Conservation (phyloP, 345 rosid genomes). For the Populus davidiana region DNA sequence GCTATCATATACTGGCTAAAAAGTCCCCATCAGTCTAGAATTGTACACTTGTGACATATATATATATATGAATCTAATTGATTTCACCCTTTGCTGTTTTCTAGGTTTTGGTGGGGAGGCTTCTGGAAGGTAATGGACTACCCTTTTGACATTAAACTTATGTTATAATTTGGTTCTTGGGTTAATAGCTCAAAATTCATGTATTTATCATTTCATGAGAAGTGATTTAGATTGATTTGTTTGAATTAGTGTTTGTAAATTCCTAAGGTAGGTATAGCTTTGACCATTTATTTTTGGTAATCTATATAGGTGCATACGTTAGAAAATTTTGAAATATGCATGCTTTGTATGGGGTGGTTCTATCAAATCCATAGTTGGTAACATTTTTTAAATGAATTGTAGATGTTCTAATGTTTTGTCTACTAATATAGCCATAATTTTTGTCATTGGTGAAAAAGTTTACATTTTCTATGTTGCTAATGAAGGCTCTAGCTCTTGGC, state of each 20-base stretch:
- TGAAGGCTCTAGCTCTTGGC: no score
- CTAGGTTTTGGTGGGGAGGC: constrained; percentile 99
- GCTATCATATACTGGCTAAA: no score
- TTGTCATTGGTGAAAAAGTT: no score
- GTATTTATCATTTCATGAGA: neutral
- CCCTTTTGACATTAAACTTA: constrained; percentile 5
- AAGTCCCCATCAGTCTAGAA: neutral
- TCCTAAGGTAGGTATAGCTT: no score
- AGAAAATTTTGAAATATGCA: no score
- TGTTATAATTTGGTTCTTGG: neutral
- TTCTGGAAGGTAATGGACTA: constrained; percentile 82
- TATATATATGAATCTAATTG: constrained; percentile 12
- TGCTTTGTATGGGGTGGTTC: no score
- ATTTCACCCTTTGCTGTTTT: constrained; percentile 20
- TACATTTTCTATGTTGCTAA: no score
- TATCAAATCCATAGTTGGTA: no score
- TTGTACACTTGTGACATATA: neutral
- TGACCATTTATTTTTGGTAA: no score
- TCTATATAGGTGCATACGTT: neutral
- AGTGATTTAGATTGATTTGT: neutral
- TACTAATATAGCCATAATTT: no score
- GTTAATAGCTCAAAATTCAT: constrained; percentile 3
- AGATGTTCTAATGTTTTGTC: no score
- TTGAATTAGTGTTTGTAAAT: neutral
- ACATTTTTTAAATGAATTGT: no score